These are phyloP conservation scores for Pyrenochaeta sp. DNA, from an alignment of 2,329 filamentous ascomycete genomes.

Conservation along the genomic window DNA sequence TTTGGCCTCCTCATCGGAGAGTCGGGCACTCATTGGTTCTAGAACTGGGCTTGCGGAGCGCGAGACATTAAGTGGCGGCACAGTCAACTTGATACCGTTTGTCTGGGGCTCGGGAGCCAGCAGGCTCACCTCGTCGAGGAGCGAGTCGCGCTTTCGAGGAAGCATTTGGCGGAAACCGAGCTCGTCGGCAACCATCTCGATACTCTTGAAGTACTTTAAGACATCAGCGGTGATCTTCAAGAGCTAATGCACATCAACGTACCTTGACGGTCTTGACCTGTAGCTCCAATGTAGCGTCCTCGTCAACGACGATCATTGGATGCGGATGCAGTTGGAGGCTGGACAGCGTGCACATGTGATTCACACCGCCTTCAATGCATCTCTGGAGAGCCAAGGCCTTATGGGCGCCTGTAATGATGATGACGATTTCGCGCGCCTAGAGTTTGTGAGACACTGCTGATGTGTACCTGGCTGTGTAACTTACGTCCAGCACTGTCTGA, in stretches of 20 bases:
- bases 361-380: constrained; percentile 82
- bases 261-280: constrained; percentile 55
- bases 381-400: constrained; percentile 82
- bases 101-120: constrained; percentile 27
- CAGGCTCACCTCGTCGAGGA: constrained; percentile 38
- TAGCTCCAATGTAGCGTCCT: constrained; percentile 67
- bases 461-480: constrained; percentile 22
- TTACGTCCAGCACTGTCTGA: constrained; percentile 77
- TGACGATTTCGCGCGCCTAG: constrained; percentile 76
- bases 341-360: constrained; percentile 91
- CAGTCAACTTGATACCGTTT: constrained; percentile 35
- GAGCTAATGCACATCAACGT: constrained; percentile 12
- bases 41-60: constrained; percentile 44
- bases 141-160: constrained; percentile 47
- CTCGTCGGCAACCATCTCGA: constrained; percentile 56
- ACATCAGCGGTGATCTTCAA: constrained; percentile 12
- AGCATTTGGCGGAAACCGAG: constrained; percentile 57
- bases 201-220: constrained; percentile 58
- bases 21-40: constrained; percentile 47
- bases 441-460: constrained; percentile 24
- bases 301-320: constrained; percentile 83
- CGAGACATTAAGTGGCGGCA: constrained; percentile 42
- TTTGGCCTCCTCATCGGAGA: constrained; percentile 35
- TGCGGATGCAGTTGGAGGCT: constrained; percentile 82
- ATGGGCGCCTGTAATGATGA: constrained; percentile 82